Conservation (phyloP, 805 yeast genomes). For the Grigorovia transvaalensis region DNA sequence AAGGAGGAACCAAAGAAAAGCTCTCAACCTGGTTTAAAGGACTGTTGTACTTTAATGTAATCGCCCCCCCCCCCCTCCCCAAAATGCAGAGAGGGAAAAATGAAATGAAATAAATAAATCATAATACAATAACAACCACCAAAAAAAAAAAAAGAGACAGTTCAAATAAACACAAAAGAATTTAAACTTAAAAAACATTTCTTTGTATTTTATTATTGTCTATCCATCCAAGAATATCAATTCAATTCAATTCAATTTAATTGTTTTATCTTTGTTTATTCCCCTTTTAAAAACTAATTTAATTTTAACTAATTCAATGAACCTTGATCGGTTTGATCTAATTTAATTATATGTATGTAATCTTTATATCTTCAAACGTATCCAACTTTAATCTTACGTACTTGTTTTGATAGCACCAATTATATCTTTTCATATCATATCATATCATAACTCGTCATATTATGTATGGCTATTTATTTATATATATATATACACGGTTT, state of each 20-base stretch:
- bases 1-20: slow-evolving; percentile 13
- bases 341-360: background rate
- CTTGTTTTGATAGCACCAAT: too few relatives aligned
- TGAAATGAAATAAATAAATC: too few relatives aligned
- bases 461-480: slow-evolving; percentile 1
- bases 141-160: too few relatives aligned
- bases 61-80: too few relatives aligned
- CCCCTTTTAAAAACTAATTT: background rate
- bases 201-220: background rate
- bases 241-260: background rate
- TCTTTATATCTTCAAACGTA: background rate
- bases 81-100: too few relatives aligned
- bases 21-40: slow-evolving; percentile 16
- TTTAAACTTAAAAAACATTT: too few relatives aligned
- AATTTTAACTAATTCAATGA: background rate
- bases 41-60: slow-evolving; percentile 16
- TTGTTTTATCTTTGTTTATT: too few relatives aligned
- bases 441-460: too few relatives aligned
- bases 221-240: background rate
- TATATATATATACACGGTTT: background rate
- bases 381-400: background rate
- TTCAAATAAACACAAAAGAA: too few relatives aligned
- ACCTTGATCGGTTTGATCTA: background rate
- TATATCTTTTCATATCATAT: background rate
- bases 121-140: too few relatives aligned